phyloP scores from a whole-genome alignment of 164 flowering plant genomes.

The Houttuynia cordata region DNA sequence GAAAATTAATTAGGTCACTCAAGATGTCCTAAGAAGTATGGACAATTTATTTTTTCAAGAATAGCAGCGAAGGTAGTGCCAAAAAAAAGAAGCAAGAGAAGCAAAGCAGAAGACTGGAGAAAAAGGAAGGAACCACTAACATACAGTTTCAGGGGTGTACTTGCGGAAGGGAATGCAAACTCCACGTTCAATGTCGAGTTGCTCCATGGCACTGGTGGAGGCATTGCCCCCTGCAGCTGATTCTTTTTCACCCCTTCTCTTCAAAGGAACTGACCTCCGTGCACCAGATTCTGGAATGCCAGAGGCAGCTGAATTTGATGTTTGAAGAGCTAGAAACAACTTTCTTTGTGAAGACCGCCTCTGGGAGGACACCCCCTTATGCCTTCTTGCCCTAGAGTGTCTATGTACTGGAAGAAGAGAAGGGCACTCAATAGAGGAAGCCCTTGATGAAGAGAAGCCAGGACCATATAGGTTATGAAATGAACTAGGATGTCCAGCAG shows the following conservation, averaged over 20 bases:
- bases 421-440: not conserved
- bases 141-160: constrained; percentile 78
- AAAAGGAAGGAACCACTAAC: constrained; percentile 1
- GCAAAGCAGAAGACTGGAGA: not conserved
- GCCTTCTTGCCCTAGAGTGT: not conserved
- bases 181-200: constrained; percentile 88
- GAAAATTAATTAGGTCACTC: not conserved
- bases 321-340: not conserved
- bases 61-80: no score
- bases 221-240: not conserved
- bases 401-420: not conserved
- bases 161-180: constrained; percentile 93
- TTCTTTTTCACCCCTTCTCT: constrained; percentile 11
- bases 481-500: not conserved
- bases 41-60: no score
- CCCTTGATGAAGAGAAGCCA: not conserved
- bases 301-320: constrained; percentile 5
- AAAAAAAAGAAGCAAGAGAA: no score
- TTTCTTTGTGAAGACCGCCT: not conserved
- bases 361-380: not conserved
- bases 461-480: not conserved
- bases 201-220: constrained; percentile 63
- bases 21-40: not conserved
- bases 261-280: constrained; percentile 6
- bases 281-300: not conserved